Percentiles rank a stretch among this genome's conserved stretches.
phyloP scores from a whole-genome alignment of 495 filamentous ascomycete genomes.

The Usnea hakonensis region DNA sequence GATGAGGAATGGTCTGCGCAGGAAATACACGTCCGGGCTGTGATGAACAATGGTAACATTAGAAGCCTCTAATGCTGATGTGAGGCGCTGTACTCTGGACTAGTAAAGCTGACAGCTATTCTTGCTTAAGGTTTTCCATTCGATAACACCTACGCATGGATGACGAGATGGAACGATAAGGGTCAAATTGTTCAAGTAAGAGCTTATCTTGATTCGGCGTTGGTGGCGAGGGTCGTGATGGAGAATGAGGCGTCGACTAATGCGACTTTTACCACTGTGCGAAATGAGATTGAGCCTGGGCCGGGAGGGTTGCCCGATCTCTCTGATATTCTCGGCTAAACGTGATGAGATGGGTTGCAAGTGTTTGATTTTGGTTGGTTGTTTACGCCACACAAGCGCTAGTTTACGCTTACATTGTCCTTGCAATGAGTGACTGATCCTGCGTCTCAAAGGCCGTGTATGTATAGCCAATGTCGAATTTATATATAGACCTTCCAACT shows the following conservation, averaged over 20 bases:
- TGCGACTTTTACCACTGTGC: background rate
- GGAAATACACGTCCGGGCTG: background rate
- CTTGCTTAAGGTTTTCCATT: background rate
- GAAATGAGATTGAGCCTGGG: background rate
- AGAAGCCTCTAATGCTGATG: too few relatives aligned
- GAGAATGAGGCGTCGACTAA: background rate
- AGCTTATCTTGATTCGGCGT: constrained; percentile 2
- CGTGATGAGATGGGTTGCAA: too few relatives aligned
- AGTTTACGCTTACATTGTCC: too few relatives aligned
- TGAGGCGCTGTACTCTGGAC: too few relatives aligned
- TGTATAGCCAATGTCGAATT: too few relatives aligned
- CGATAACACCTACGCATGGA: constrained; percentile 3
- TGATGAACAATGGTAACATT: constrained; percentile 2
- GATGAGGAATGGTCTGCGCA: constrained; percentile 3
- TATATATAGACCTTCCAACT: too few relatives aligned
- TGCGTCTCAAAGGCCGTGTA: too few relatives aligned
- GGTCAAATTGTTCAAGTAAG: background rate
- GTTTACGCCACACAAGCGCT: too few relatives aligned
- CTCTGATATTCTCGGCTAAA: too few relatives aligned
- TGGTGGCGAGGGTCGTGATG: background rate
- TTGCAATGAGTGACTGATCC: too few relatives aligned
- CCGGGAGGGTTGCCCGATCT: background rate
- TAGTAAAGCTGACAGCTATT: too few relatives aligned
- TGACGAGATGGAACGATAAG: constrained; percentile 4
- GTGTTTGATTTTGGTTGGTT: too few relatives aligned